phyloP scores from a whole-genome alignment of 2,329 filamentous ascomycete genomes.

The Massarina eburnea region DNA sequence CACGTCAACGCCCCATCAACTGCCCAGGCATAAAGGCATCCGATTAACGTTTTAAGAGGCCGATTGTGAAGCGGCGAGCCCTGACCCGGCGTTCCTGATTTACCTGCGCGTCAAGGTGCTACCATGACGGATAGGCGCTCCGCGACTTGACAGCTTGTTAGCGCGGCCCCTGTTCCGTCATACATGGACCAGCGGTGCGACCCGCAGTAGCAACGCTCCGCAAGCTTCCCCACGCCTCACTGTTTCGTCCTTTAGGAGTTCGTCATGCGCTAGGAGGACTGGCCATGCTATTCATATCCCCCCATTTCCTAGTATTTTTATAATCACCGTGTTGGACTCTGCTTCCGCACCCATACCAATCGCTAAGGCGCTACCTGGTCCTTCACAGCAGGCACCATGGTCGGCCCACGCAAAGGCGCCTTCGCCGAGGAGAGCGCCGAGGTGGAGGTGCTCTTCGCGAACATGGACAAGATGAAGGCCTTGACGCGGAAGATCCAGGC shows the following conservation, averaged over 20 bases:
- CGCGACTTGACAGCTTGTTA: background rate
- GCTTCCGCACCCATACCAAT: background rate
- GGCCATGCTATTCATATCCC: background rate
- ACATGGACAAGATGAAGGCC: slow-evolving; percentile 87
- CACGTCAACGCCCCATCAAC: background rate
- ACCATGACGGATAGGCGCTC: too few species aligned
- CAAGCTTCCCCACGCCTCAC: slow-evolving; percentile 8
- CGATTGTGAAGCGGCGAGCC: background rate
- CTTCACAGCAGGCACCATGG: slow-evolving; percentile 46
- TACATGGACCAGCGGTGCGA: background rate
- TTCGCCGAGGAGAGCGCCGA: slow-evolving; percentile 69
- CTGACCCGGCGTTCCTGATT: background rate
- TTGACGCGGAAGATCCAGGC: slow-evolving; percentile 95
- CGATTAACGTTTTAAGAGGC: background rate
- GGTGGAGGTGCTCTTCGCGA: slow-evolving; percentile 66
- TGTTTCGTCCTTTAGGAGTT: background rate
- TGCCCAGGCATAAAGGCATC: too few species aligned
- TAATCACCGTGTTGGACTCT: too few species aligned
- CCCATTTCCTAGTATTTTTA: background rate
- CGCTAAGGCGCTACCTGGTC: slow-evolving; percentile 19
- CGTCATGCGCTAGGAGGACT: background rate
- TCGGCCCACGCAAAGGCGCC: slow-evolving; percentile 57
- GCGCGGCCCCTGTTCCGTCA: slow-evolving; percentile 5
- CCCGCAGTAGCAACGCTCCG: slow-evolving; percentile 1
- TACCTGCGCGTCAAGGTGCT: too few species aligned